Evolutionary conservation across 1,139 yeast species (phyloP), one percentile per base, ranked within the genome.

Genomic region (Yamadazyma conglobata): DNA sequence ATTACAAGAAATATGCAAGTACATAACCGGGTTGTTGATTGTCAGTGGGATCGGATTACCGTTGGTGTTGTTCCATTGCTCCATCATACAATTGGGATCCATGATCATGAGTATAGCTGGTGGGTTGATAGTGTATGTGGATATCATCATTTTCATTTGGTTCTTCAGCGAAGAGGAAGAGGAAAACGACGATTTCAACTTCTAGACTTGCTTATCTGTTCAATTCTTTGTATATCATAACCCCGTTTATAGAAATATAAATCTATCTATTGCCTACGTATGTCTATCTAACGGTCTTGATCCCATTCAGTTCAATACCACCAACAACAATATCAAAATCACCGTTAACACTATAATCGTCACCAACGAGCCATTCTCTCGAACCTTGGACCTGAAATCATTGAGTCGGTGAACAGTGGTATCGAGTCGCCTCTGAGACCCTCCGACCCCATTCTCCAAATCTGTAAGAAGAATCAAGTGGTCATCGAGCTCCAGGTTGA

Each of bases 11-110:
- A 60, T 76, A 27, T 73, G 81, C 35, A 72, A 77, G 44, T 78
- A 73, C 38, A 33, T 76, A 15, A 82, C 93, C 0, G 88, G 88
- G 8, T 57, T 73, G 32, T 59, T 83, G 33, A 78, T 82, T 4
- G 65, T 83, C 6, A 77, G 86, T 53, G 93, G 91, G 10, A 56
- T 81, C 9, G 69, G 78, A 7, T 59, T 82, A 32, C 91, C 93
- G 2, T 44, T 79, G 25, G 77, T 79, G 6, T 67, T 83, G 24
- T 77, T 69, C 52, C 89, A 81, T 51, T 70, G 77, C 29, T 56
- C 64, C 15, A 52, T 80, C 34, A 79, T 82, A 21, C 68, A 66
- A 12, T 50, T 75, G 17, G 74, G 79, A 23, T 77, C 86, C 16
- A 67, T 76, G 50, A 40, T 77, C 6, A 75, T 82, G 81, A 77